Percentiles rank a stretch among this genome's conserved stretches.
phyloP scores from a whole-genome alignment of 1,139 yeast species.

The Scheffersomyces cryptocercus region DNA sequence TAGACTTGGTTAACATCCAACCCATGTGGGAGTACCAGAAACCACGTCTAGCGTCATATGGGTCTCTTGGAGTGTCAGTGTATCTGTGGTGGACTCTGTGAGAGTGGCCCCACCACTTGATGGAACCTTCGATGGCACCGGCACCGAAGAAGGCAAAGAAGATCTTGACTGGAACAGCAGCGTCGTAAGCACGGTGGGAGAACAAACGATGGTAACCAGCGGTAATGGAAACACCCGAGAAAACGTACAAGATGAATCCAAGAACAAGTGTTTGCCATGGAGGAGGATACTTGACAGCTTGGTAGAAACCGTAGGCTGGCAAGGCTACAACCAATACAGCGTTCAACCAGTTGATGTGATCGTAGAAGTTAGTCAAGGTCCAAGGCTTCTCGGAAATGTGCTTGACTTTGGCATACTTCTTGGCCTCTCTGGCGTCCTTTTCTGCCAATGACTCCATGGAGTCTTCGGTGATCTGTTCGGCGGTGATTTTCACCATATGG shows the following conservation, averaged over 20 bases:
- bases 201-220: conserved; percentile 92
- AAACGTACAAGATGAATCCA: conserved; percentile 61
- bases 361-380: conserved; percentile 79
- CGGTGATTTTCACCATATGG: conserved; percentile 64
- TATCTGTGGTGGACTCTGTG: conserved; percentile 97
- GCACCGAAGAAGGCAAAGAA: conserved; percentile 87
- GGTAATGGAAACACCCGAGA: conserved; percentile 88
- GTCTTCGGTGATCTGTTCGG: conserved; percentile 59
- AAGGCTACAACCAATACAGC: conserved; percentile 70
- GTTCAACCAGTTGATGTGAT: conserved; percentile 93
- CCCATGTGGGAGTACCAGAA: conserved; percentile 97
- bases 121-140: conserved; percentile 94
- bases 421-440: conserved; percentile 56
- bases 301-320: conserved; percentile 64
- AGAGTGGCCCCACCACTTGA: conserved; percentile 98
- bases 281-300: conserved; percentile 54
- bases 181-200: conserved; percentile 88
- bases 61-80: conserved; percentile 96
- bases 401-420: conserved; percentile 45
- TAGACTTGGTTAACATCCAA: conserved; percentile 93
- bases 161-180: conserved; percentile 66
- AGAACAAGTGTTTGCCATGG: conserved; percentile 59
- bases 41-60: conserved; percentile 95
- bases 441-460: conserved; percentile 50
- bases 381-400: conserved; percentile 94